Base-by-base conservation (phyloP, 2,329 filamentous ascomycete species). In the Botrytis byssoidea region DNA sequence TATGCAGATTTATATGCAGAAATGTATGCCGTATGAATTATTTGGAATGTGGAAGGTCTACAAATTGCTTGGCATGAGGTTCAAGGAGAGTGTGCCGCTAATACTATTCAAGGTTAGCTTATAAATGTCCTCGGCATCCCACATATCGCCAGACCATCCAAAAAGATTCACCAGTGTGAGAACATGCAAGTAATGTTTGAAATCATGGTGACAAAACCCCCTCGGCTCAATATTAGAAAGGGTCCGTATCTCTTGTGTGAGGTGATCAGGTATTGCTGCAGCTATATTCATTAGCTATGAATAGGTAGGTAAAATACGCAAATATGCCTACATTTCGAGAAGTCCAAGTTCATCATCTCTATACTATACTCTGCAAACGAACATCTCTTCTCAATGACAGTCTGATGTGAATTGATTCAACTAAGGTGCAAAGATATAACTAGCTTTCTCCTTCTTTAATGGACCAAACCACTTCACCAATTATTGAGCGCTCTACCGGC, bases 311-410 rank as follows among this genome's bases (percentile, higher is more conserved):
- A n/a, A 57, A 42, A 42, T 37, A 68, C 55, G 46, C 25, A 37
- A 37, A 67, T 67, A 40, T 51, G 64, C 40, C 48, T 68, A 32
- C 65, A 42, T 57, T 55, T 68, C 42, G 48, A 68, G 65, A 68
- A 40, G 7, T 9, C 37, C 35, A 8, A 68, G 25, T 51, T 16
- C 65, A 68, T 40, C 22, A 12, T 68, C 16, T 42, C 40, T 57
- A 48, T 32, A 32, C 16, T 42, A 48, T 32, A 32, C 16, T 42
- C 48, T 32, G 40, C 25, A 57, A 68, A 42, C 10, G 18, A 42
- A 25, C 65, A 32, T 20, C 25, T 40, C 16, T 67, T 55, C 65
- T 20, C 29, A 55, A 25, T 20, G 8, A 40, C 8, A 3, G 3
- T 67, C 46, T 35, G 25, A 29, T 40, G 25, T 55, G 35, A 55